Percentiles rank a stretch among this genome's conserved stretches.
Evolutionary conservation across 768 basidiomycete genomes (phyloP).

Genomic region (Lactarius evosmus): DNA sequence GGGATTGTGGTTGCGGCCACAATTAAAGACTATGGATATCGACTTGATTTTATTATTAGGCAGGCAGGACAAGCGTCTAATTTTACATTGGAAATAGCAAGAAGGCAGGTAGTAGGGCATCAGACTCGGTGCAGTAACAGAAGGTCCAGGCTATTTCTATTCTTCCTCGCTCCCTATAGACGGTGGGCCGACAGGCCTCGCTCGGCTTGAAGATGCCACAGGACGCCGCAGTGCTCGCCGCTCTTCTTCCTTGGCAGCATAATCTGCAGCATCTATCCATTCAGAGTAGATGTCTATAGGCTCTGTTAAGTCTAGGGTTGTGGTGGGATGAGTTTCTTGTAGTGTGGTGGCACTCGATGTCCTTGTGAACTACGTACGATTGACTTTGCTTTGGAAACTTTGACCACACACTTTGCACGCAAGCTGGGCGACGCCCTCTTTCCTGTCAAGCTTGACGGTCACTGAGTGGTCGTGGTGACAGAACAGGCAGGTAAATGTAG

Average conservation of each 20-base stretch:
- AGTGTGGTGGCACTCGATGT: conserved; percentile 24
- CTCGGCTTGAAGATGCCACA: conserved; percentile 51
- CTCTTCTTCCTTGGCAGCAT: conserved; percentile 65
- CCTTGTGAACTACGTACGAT: conserved; percentile 50
- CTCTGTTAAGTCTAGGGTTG: conserved; percentile 69
- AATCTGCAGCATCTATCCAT: conserved; percentile 88
- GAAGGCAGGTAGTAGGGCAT: neutral
- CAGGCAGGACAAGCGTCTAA: neutral
- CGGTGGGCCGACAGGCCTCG: conserved; percentile 35
- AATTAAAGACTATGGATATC: conserved; percentile 19
- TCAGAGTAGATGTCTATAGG: conserved; percentile 88
- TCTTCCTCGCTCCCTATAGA: conserved; percentile 49
- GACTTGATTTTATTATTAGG: conserved; percentile 11
- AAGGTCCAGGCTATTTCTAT: conserved; percentile 32
- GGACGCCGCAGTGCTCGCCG: conserved; percentile 45
- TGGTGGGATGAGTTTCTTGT: conserved; percentile 19
- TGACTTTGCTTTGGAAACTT: conserved; percentile 82
- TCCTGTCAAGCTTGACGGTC: conserved; percentile 78
- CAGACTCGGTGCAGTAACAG: conserved; percentile 3
- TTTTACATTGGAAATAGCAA: conserved; percentile 13
- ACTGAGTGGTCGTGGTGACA: conserved; percentile 91
- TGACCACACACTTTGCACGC: conserved; percentile 85
- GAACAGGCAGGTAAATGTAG: conserved; percentile 81
- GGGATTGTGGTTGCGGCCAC: conserved; percentile 19
- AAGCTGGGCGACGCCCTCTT: conserved; percentile 77